Evolutionary conservation across 1,284 basidiomycete genomes (phyloP), one percentile per base, ranked within the genome.

Genomic region (Cronartium quercuum): DNA sequence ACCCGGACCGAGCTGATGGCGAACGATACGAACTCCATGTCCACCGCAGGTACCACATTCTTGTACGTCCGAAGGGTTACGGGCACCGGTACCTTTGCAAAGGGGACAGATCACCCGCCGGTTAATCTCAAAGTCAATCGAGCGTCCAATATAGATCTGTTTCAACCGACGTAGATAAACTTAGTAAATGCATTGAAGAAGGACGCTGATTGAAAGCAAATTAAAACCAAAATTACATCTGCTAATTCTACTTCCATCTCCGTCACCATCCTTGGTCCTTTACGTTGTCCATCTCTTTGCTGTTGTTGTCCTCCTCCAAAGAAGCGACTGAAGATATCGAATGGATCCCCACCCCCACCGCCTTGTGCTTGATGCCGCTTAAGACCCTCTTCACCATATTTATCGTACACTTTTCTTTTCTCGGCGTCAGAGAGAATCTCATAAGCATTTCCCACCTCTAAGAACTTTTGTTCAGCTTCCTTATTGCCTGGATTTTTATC

Each of bases 341-440:
- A 92, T n/a, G 92, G 91, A 80, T 94, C 85, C 76, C 88, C 87
- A 21, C 89, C 90, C 66, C 88, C 88, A 15, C 81, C 82, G 1
- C 82, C 83, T 29, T 82, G 81, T 83, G 83, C 82, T 76, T 92
- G 90, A 77, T 92, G 91, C 51, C 90, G 90, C 82, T 91, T 91
- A 75, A 96, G 82, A 6, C 92, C 93, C 81, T 94, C 92, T 84
- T 95, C 92, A 77, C 94, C 94, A 83, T 92, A 88, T 75, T 89
- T 86, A 81, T 97, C 94, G 82, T 96, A 97, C 77, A 95, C 91
- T 82, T 87, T 86, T 34, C 91, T 88, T 88, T 91, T 93, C 90
- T 94, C 88, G 1, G 86, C 76, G 80, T 95, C 91, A 5, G 91
- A 93, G 35, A 97, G 84, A 29, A 95, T 87, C 82, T 96, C 93